Base-by-base conservation (phyloP, 352 stramenopile species). In the Pythium utonaiense region DNA sequence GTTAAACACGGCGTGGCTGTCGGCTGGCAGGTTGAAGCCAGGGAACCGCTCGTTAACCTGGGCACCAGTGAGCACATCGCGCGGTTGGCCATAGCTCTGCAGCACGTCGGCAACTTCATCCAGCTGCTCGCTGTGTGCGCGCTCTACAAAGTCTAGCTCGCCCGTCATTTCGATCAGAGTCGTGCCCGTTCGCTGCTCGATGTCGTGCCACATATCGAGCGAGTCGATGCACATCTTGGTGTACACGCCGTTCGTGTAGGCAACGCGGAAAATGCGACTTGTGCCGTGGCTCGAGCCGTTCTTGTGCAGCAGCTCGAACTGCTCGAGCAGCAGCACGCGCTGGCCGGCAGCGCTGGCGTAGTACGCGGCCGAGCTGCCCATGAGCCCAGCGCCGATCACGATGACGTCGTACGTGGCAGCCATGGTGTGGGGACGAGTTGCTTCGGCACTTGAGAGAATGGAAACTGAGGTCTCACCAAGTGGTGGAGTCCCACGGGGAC, bases 181-280 rank as follows among this genome's bases (percentile, higher is more conserved):
- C 17, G 74, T 61, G 33, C 55, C 71, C 5, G 61, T 64, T 17
- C 69, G 54, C 28, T 71, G 59, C 57, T 81, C 78, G 44, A 88
- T 74, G 36, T 67, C 66, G n/a, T 66, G 69, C 77, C 80, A 90
- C 66, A 84, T 62, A n/a, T 70, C 48, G 8, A 88, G 73, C 27
- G 77, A 87, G 34, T 74, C 65, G 33, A 88, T 61, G 59, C 86
- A 84, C 55, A 90, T 73, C 33, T 74, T 70, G 17, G 89, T 86
- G 77, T 95, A 95, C 28, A 68, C 62, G 27, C 70, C 66, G 51
- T 88, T 75, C 41, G 80, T 75, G 58, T 96, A 96, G 12, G 80
- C 87, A 19, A 89, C 74, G n/a, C 85, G 80, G 66, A 89, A 90
- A 63, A 96, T 89, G 52, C 85, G 78, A 33, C 73, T 93, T 21